Base-by-base conservation (phyloP, 345 rosid genomes). In the Crucihimalaya himalaica region DNA sequence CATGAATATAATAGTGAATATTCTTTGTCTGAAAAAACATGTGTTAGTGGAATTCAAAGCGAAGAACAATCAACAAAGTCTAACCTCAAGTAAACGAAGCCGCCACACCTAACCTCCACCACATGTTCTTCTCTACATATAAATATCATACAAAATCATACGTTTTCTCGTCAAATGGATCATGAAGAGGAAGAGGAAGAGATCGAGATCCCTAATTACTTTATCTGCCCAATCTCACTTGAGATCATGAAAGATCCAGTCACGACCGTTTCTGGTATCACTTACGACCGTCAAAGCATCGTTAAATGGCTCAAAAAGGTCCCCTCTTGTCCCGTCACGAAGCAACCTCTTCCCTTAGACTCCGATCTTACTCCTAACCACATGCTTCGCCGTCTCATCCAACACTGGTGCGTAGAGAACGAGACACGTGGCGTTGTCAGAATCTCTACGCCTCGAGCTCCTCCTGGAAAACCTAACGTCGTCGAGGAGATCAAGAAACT, bases 221-320 rank as follows among this genome's bases (percentile, higher is more conserved):
- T 89, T 68, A 65, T 81, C 48, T 90, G 98, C 20, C 97, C 97
- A 42, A 90, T 90, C 10, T 93, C 97, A 58, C 84, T 93, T 5
- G 88, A 89, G 45, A 84, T 93, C 76, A 93, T 93, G 98, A 85
- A 57, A 74, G 98, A 93, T 71, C 98, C 98, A 0, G 97, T 93
- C 9, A 93, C 88, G 0, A 68, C 85, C 37, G 66, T 81, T 48
- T 83, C 98, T 6, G 97, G 97, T 46, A 93, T 93, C 69, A 87
- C 98, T 15, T 93, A 93, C 66, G 98, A 93, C 61, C 87, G 98
- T 8, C 82, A 80, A 32, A 84, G 84, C 87, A 93, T 90, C 25
- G 93, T 90, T 43, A 84, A 83, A 3, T 90, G 98, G 98, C 81
- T 93, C 6, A 18, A 65, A 16, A 70, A 71, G 31, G 76, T 64